Evolutionary conservation across 202 grass and related monocot species (phyloP).

Genomic region (Setaria italica): DNA sequence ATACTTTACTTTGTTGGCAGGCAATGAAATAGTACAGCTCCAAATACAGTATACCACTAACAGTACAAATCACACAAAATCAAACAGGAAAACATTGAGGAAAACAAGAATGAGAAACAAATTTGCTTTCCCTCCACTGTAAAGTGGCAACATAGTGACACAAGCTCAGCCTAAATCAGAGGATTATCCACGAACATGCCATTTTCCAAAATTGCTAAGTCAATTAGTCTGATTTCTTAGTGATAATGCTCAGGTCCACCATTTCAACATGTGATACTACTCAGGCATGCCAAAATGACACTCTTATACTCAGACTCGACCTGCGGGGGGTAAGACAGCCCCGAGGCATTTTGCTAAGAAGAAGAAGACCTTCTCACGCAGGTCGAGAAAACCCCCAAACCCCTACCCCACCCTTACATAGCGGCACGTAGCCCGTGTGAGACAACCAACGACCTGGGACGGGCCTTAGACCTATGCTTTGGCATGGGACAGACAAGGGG

Average conservation of each 20-base stretch:
- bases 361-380: too few species aligned
- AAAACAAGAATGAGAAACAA: neutral
- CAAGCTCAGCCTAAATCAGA: neutral
- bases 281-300: neutral
- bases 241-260: neutral
- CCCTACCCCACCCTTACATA: too few species aligned
- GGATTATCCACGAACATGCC: neutral
- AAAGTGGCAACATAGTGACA: neutral
- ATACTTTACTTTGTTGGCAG: neutral
- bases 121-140: too few species aligned
- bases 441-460: too few species aligned
- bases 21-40: neutral
- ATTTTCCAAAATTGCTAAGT: neutral
- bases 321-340: too few species aligned
- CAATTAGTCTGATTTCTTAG: neutral
- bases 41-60: neutral
- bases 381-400: too few species aligned
- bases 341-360: too few species aligned
- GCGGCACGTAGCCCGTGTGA: too few species aligned
- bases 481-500: too few species aligned
- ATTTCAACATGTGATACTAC: neutral
- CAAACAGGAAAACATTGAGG: neutral
- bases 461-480: too few species aligned
- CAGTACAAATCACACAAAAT: neutral
- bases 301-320: neutral